phyloP scores from a whole-genome alignment of 768 basidiomycete genomes.

The Baorangia bicolor region DNA sequence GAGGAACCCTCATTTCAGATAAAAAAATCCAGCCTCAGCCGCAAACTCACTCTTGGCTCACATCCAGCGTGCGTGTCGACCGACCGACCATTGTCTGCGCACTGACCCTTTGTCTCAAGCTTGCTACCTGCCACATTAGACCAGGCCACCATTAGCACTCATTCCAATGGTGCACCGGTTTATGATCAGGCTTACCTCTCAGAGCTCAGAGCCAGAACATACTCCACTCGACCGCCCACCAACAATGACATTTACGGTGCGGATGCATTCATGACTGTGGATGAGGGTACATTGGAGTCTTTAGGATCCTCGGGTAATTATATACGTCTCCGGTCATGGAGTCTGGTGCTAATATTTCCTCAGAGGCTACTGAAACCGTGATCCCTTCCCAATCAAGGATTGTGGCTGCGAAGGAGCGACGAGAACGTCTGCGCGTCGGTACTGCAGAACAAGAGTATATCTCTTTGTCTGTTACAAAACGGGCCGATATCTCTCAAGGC shows the following conservation, averaged over 20 bases:
- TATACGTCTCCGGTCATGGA: background rate
- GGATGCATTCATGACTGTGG: constrained; percentile 47
- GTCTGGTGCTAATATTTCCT: constrained; percentile 3
- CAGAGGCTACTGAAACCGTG: constrained; percentile 40
- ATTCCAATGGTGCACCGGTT: constrained; percentile 49
- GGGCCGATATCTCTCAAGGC: constrained; percentile 54
- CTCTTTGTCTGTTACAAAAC: constrained; percentile 66
- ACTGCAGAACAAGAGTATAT: constrained; percentile 69
- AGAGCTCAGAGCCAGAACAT: constrained; percentile 78
- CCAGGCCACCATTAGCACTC: constrained; percentile 50
- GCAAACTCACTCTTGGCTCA: constrained; percentile 56
- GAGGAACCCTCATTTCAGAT: constrained; percentile 70
- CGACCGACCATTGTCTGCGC: background rate
- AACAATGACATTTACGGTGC: constrained; percentile 44
- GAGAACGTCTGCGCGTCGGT: constrained; percentile 61
- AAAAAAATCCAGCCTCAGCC: constrained; percentile 78
- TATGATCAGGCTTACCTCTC: constrained; percentile 75
- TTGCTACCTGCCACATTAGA: constrained; percentile 48
- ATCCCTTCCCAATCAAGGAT: constrained; percentile 76
- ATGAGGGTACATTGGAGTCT: constrained; percentile 37
- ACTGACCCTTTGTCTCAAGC: constrained; percentile 27
- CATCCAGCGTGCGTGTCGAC: constrained; percentile 46
- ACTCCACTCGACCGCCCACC: constrained; percentile 47
- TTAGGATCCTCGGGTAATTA: constrained; percentile 32
- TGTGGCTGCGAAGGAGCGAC: constrained; percentile 68